A percentile compares a stretch with the other conserved stretches of the same genome.
phyloP scores from a whole-genome alignment of 2,329 filamentous ascomycete species.

The Fusarium sulawesiense region DNA sequence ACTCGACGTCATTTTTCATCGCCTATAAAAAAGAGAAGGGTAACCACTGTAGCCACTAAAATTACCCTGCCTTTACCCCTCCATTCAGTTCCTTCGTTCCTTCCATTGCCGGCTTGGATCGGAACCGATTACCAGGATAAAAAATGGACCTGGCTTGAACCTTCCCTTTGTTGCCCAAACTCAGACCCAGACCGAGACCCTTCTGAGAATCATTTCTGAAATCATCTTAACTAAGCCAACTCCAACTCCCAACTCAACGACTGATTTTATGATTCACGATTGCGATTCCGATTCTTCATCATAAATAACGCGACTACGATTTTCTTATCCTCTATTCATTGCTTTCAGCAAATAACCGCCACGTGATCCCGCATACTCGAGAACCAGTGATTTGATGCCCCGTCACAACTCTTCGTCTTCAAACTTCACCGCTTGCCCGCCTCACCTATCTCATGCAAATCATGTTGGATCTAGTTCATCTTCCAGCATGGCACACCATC shows the following conservation, averaged over 20 bases:
- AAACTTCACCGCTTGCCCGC: slow-evolving; percentile 47
- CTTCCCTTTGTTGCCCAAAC: slow-evolving; percentile 17
- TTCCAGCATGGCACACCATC: slow-evolving; percentile 50
- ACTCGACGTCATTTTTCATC: slow-evolving; percentile 38
- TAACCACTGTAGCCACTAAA: background rate
- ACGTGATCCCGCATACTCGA: slow-evolving; percentile 40
- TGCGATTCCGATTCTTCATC: slow-evolving; percentile 7
- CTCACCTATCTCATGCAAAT: slow-evolving; percentile 43
- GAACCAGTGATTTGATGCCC: slow-evolving; percentile 50
- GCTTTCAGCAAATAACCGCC: slow-evolving; percentile 24
- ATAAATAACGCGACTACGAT: background rate
- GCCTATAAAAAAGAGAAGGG: slow-evolving; percentile 18
- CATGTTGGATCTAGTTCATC: slow-evolving; percentile 47
- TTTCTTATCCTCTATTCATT: too few species aligned
- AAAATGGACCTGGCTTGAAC: slow-evolving; percentile 33
- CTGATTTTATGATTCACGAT: slow-evolving; percentile 17
- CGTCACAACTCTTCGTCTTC: slow-evolving; percentile 45
- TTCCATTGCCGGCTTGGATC: slow-evolving; percentile 43
- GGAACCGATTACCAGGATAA: slow-evolving; percentile 38
- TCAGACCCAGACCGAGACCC: slow-evolving; percentile 1
- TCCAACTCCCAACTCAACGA: slow-evolving; percentile 22
- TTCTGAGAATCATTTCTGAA: slow-evolving; percentile 37
- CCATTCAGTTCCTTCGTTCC: slow-evolving; percentile 1
- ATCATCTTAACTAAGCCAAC: slow-evolving; percentile 25
- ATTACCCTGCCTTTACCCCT: slow-evolving; percentile 2